A percentile compares a stretch with the other conserved stretches of the same genome.
These are phyloP conservation scores for Cephaloascus fragrans DNA, from an alignment of 805 yeast species.

Conservation along the genomic window DNA sequence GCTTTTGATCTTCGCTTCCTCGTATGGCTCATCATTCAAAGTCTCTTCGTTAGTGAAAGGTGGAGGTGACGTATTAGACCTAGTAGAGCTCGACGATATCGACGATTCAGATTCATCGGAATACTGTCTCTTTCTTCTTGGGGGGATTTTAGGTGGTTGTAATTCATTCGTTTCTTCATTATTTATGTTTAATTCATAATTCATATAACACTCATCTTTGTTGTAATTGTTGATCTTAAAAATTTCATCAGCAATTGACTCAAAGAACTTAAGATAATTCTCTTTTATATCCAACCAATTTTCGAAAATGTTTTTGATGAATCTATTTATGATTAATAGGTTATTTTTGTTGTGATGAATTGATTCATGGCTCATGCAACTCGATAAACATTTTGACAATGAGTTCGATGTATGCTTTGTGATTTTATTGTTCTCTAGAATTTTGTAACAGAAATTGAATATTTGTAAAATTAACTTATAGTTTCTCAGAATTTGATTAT, in stretches of 20 bases:
- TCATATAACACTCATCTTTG: too few relatives aligned
- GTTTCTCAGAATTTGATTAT: constrained; percentile 5
- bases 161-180: neutral
- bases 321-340: constrained; percentile 41
- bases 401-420: constrained; percentile 35
- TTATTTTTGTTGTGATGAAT: constrained; percentile 32
- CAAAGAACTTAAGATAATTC: constrained; percentile 3
- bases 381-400: constrained; percentile 38
- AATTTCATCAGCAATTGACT: constrained; percentile 1
- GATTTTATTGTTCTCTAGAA: constrained; percentile 20
- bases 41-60: neutral
- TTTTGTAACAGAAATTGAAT: constrained; percentile 22
- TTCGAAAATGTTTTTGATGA: constrained; percentile 40
- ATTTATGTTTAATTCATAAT: neutral
- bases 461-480: constrained; percentile 32
- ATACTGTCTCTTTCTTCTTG: neutral
- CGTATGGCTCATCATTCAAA: neutral
- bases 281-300: constrained; percentile 30
- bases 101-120: constrained; percentile 4
- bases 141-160: neutral
- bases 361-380: constrained; percentile 45
- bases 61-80: constrained; percentile 3
- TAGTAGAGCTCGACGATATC: constrained; percentile 3
- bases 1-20: too few relatives aligned
- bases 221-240: neutral